Evolutionary conservation across 2,329 filamentous ascomycete genomes (phyloP), one percentile per base, ranked within the genome.

Genomic region (Fusarium graminum): DNA sequence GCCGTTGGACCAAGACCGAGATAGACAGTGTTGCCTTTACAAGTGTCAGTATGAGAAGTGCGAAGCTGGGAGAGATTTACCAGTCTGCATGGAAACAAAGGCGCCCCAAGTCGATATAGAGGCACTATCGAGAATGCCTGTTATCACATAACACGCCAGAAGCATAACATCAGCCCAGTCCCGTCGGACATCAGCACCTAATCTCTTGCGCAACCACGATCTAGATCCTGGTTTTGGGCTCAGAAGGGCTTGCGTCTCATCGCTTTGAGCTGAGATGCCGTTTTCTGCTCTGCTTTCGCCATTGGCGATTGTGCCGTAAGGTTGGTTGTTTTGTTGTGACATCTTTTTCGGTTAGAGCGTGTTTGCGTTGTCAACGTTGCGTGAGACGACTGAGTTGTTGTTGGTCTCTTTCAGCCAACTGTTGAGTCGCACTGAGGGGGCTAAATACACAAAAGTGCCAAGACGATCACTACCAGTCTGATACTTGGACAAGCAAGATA

Each of bases 21-120:
- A 75, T 93, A 94, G 45, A 94, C 86, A 7, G 92, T 93, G 77
- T 94, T 94, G 58, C 90, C 85, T 87, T 7, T 14, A 4, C 6
- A 11, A 14, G n/a, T 1, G 41, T 41, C 17, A 25, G 42, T 26
- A 40, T 26, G n/a, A 25, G 14, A 40, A n/a, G 10, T 19, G 14
- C 2, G 1, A 5, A 25, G 2, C 3, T 3, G 14, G 1, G 9
- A 13, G n/a, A 14, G 8, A 7, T 4, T 4, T 72, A 86, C 90
- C 91, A 30, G 91, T 94, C 74, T 94, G 92, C 91, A 94, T 94
- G 71, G 89, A 92, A 39, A 93, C 91, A 70, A 94, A 94, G 4
- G 89, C 89, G 13, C 91, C 90, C 89, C 90, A 94, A 40, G 90
- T 90, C 57, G 88, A 90, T 44, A 92, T 90, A 4, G 90, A 88